A percentile compares a stretch with the other conserved stretches of the same genome.
Conservation (phyloP, 345 rosid species). For the Corchorus capsularis region DNA sequence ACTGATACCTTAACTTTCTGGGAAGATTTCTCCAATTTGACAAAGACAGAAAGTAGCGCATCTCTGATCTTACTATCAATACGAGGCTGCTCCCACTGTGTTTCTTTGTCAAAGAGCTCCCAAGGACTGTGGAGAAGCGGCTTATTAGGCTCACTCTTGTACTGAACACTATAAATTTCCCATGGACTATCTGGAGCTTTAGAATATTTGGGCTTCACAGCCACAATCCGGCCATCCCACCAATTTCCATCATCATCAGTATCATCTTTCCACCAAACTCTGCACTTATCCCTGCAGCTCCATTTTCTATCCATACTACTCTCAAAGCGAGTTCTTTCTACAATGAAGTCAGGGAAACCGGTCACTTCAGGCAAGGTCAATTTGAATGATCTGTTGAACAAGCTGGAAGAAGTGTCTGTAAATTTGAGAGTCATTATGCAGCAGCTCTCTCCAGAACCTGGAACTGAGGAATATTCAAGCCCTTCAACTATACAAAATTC, state of each 20-base stretch:
- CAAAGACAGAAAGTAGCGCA: slow-evolving; percentile 56
- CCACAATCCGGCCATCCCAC: slow-evolving; percentile 90
- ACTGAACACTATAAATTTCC: slow-evolving; percentile 83
- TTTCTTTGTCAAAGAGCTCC: slow-evolving; percentile 89
- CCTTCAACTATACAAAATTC: slow-evolving; percentile 82
- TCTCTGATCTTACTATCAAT: slow-evolving; percentile 58
- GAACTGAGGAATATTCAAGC: slow-evolving; percentile 80
- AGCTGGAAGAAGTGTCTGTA: slow-evolving; percentile 63
- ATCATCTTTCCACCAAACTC: slow-evolving; percentile 95
- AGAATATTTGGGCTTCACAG: slow-evolving; percentile 65
- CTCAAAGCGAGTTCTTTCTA: slow-evolving; percentile 90
- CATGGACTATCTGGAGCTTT: slow-evolving; percentile 94
- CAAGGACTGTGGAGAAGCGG: slow-evolving; percentile 92
- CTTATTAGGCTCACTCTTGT: slow-evolving; percentile 77
- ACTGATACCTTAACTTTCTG: slow-evolving; percentile 55
- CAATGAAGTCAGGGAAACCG: slow-evolving; percentile 90
- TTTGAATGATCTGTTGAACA: slow-evolving; percentile 56
- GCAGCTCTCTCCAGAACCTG: slow-evolving; percentile 98
- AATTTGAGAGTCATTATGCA: slow-evolving; percentile 90
- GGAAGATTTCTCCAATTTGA: slow-evolving; percentile 63
- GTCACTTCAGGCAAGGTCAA: slow-evolving; percentile 84
- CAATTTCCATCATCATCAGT: slow-evolving; percentile 86
- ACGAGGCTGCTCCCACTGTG: slow-evolving; percentile 70
- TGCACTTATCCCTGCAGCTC: slow-evolving; percentile 89
- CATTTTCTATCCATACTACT: slow-evolving; percentile 77